phyloP scores from a whole-genome alignment of 345 rosid genomes.

The Ailanthus altissimus region DNA sequence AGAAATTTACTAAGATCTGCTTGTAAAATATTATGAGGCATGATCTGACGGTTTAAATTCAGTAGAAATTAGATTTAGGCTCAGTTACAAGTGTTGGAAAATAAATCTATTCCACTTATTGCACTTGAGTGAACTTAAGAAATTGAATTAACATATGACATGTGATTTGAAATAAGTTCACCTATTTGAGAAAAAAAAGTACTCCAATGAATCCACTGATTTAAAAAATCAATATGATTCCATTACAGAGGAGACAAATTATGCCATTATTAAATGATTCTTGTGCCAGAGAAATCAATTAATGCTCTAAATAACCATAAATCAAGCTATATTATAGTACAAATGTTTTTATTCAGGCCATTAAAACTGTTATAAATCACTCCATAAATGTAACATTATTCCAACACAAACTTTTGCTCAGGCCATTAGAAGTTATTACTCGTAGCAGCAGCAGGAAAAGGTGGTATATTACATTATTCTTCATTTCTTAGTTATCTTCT shows the following conservation, averaged over 20 bases:
- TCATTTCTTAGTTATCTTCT: slow-evolving; percentile 2
- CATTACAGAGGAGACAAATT: background rate
- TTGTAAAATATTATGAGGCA: no score
- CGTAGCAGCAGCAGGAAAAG: background rate
- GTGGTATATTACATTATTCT: background rate
- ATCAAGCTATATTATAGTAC: background rate
- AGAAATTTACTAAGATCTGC: no score
- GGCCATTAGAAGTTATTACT: background rate
- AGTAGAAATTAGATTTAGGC: no score
- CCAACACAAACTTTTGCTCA: background rate
- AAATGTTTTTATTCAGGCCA: background rate
- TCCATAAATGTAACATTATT: background rate
- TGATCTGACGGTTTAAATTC: no score
- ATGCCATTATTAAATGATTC: background rate
- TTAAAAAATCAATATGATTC: background rate
- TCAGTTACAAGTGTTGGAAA: no score
- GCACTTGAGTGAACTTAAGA: no score
- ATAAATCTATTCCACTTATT: no score
- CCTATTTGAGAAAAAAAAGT: background rate
- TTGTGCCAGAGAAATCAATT: background rate
- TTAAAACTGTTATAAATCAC: background rate
- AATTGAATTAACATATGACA: no score
- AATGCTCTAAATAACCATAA: background rate
- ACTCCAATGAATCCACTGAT: no score
- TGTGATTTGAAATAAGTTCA: background rate